Evolutionary conservation across 306 rosid species (phyloP).

Genomic region (Ormosia semicastrata): DNA sequence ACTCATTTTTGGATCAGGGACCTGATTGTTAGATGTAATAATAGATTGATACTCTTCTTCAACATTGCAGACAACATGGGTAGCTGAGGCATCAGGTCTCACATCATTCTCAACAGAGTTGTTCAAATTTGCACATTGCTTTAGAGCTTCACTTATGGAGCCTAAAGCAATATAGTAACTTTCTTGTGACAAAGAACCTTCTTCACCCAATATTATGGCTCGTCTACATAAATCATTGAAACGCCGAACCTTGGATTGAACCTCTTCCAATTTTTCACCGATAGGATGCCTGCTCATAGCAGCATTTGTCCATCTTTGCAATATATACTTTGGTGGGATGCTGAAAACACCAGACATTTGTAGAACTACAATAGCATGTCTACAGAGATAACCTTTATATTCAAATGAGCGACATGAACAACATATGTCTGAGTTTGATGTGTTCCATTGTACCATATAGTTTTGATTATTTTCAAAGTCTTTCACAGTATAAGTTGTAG

Average conservation of each 20-base stretch:
- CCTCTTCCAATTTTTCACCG: constrained; percentile 58
- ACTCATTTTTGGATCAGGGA: constrained; percentile 36
- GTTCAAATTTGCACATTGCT: constrained; percentile 44
- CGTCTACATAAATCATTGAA: constrained; percentile 59
- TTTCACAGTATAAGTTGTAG: constrained; percentile 44
- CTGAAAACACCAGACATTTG: constrained; percentile 70
- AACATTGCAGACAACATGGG: constrained; percentile 34
- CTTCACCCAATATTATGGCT: constrained; percentile 69
- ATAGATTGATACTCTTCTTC: constrained; percentile 41
- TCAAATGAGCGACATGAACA: constrained; percentile 67
- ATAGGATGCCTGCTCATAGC: constrained; percentile 59
- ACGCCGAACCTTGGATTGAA: constrained; percentile 60
- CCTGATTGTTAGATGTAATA: constrained; percentile 20
- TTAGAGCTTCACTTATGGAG: constrained; percentile 48
- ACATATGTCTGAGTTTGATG: constrained; percentile 50
- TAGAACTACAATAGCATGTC: constrained; percentile 62
- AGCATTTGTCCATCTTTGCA: constrained; percentile 65
- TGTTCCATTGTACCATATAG: constrained; percentile 55
- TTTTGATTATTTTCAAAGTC: constrained; percentile 52
- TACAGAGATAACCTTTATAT: constrained; percentile 57
- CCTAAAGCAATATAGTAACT: constrained; percentile 55
- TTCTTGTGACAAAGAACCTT: constrained; percentile 59
- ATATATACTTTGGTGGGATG: constrained; percentile 55
- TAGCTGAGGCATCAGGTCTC: constrained; percentile 26
- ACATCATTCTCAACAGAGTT: constrained; percentile 42